These are phyloP conservation scores for Orbilia ellipsospora DNA, from an alignment of 2,329 filamentous ascomycete species.

Conservation along the genomic window DNA sequence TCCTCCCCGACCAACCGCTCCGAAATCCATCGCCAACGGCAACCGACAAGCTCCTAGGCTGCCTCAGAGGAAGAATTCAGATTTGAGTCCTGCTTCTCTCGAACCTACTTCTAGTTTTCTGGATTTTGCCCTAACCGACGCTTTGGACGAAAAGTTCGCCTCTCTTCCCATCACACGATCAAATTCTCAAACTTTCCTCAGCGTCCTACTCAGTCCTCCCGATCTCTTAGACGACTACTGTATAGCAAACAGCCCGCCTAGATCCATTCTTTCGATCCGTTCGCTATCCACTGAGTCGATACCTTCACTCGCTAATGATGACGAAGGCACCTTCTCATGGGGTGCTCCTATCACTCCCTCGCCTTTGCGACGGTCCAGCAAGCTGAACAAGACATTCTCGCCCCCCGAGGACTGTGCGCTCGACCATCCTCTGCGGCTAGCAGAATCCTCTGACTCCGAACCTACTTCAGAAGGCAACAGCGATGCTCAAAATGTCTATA, in stretches of 20 bases:
- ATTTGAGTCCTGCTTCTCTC: conserved; percentile 53
- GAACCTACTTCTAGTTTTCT: conserved; percentile 56
- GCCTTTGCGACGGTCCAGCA: conserved; percentile 35
- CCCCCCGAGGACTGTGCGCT: conserved; percentile 57
- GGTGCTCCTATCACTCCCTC: conserved; percentile 41
- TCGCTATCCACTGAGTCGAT: conserved; percentile 58
- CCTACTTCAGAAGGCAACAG: conserved; percentile 46
- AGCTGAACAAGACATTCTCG: conserved; percentile 54
- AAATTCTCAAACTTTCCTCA: conserved; percentile 57
- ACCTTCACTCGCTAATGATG: conserved; percentile 58
- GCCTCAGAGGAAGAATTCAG: conserved; percentile 45
- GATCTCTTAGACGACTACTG: conserved; percentile 57
- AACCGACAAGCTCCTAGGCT: conserved; percentile 49
- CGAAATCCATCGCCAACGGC: conserved; percentile 26
- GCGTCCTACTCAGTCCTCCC: conserved; percentile 57
- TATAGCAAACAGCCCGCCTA: conserved; percentile 56
- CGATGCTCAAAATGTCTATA: conserved; percentile 53
- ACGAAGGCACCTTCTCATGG: conserved; percentile 58
- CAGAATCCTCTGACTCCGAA: conserved; percentile 48
- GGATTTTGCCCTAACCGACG: conserved; percentile 56
- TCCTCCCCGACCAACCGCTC: conserved; percentile 50
- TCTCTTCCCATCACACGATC: conserved; percentile 56
- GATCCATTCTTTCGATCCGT: conserved; percentile 56
- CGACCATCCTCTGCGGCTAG: conserved; percentile 58
- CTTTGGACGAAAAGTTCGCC: conserved; percentile 53